Percentiles rank a stretch among this genome's conserved stretches.
Conservation (phyloP, 108 stramenopile genomes). For the Seminavis robusta region DNA sequence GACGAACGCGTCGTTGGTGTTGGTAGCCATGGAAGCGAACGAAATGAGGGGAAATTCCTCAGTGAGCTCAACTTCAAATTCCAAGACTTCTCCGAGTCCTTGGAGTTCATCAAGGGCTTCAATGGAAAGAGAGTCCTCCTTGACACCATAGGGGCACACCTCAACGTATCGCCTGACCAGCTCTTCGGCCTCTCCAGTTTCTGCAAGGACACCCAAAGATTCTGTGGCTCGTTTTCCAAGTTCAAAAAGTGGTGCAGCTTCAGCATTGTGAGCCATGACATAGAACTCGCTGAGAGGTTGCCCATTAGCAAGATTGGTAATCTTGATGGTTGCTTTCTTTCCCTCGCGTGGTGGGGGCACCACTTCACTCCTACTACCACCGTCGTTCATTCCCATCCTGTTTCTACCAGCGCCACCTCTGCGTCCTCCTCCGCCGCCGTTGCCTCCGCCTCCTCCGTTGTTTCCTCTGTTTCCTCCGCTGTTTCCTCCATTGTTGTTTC, state of each 20-base stretch:
- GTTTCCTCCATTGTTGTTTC: too few species aligned
- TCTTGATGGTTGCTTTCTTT: too few species aligned
- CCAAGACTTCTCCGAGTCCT: neutral
- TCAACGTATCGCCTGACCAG: neutral
- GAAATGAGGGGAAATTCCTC: conserved; percentile 7
- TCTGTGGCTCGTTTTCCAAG: conserved; percentile 3
- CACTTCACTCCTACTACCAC: too few species aligned
- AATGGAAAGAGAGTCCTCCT: neutral
- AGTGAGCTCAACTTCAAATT: conserved; percentile 4
- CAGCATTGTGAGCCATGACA: conserved; percentile 11
- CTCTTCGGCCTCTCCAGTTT: neutral
- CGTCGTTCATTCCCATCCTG: too few species aligned
- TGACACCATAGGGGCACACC: neutral
- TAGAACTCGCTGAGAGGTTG: conserved; percentile 21
- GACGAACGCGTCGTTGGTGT: conserved; percentile 26
- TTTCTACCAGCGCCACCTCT: too few species aligned
- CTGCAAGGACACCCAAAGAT: conserved; percentile 3
- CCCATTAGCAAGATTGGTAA: too few species aligned
- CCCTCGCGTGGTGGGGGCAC: too few species aligned
- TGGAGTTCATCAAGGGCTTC: too few species aligned
- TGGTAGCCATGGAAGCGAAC: conserved; percentile 18
- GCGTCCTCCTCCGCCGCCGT: too few species aligned
- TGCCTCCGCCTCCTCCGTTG: too few species aligned
- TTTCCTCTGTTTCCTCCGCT: too few species aligned
- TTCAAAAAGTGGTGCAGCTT: conserved; percentile 9